Base-by-base conservation (phyloP, 2,329 filamentous ascomycete genomes). In the Monosporascus sp. region DNA sequence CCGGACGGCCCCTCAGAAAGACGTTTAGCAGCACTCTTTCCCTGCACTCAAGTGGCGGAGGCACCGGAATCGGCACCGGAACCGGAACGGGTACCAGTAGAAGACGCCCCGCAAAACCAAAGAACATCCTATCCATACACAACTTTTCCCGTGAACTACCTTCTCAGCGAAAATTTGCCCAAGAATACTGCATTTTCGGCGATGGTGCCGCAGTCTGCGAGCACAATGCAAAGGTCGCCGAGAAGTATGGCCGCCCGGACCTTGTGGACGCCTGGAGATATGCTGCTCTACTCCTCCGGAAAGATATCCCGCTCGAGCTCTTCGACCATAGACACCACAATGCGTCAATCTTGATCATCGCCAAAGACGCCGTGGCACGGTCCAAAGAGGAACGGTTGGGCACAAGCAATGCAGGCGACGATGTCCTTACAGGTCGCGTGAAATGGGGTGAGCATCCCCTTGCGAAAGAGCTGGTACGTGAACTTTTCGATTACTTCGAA, bases 221-320 rank as follows among this genome's bases (percentile, higher is more conserved):
- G 45, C 87, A 95, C 62, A 99, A 99, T 68, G 89, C 91, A 8
- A 72, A 73, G 1, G 84, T 95, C 46, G 92, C 93, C 8, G 79
- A 84, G 59, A 85, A 83, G 57, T 79, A 87, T 60, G 89, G 86
- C 5, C 81, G 83, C 57, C 68, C 76, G 15, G 89, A 96, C 57
- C 71, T 95, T 31, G 86, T 88, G 25, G 83, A 90, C 60, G 82
- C 96, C 6, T 99, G 94, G 94, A 83, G 82, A 48, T 86, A 97
- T 58, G 77, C 90, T 51, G 86, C 83, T 18, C 75, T 97, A 53
- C 76, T 97, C 6, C 74, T 97, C 46, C 84, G 85, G 58, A 88
- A 89, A 60, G 84, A 90, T 45, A 85, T 92, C 27, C 88, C 88
- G 1, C 73, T 93, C 3, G 80, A 87, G 60, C 72, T 89, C 25